Evolutionary conservation across 2,329 filamentous ascomycete species (phyloP).

Genomic region (Trichoderma citrinoviride): DNA sequence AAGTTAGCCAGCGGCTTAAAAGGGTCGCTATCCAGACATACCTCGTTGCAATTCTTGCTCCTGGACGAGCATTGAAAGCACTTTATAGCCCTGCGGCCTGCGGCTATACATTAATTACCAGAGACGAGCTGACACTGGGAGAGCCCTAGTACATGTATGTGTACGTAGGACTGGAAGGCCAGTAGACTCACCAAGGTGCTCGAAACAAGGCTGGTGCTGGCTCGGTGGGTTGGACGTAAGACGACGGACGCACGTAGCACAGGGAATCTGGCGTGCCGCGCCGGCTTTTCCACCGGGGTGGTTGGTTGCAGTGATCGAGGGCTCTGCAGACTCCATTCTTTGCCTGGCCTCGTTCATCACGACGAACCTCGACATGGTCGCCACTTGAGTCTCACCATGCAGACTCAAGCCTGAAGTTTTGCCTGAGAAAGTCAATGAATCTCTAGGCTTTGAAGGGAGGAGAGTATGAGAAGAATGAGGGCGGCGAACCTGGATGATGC

Average conservation of each 20-base stretch:
- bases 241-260: background rate
- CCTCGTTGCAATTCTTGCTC: background rate
- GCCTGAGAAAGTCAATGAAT: too few relatives aligned
- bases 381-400: too few relatives aligned
- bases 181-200: background rate
- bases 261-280: background rate
- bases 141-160: too few relatives aligned
- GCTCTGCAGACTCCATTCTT: background rate
- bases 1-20: background rate
- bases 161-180: background rate
- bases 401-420: too few relatives aligned
- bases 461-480: too few relatives aligned
- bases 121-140: too few relatives aligned
- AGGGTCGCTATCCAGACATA: background rate
- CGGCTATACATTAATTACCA: background rate
- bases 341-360: too few relatives aligned
- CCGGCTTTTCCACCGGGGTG: background rate
- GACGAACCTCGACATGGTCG: too few relatives aligned
- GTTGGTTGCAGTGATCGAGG: background rate
- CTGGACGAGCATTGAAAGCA: background rate
- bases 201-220: background rate
- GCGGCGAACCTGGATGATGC: too few relatives aligned
- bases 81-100: background rate
- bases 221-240: background rate
- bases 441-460: too few relatives aligned